A percentile compares a stretch with the other conserved stretches of the same genome.
Evolutionary conservation across 2,329 filamentous ascomycete species (phyloP).

Genomic region (Stagonosporopsis chrysanthemi): DNA sequence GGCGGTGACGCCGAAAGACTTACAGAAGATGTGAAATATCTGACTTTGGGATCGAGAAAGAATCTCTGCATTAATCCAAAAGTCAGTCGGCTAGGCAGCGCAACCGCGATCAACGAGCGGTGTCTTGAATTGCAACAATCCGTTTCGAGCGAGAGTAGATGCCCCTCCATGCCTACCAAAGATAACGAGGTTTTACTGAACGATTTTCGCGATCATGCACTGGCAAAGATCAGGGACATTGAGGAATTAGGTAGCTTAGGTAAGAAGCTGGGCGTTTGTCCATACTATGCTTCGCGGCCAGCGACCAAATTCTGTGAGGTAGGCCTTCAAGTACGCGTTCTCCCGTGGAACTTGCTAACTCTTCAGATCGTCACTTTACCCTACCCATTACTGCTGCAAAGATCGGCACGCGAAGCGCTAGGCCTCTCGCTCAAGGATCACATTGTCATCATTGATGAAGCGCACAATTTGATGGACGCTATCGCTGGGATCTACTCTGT

Average conservation of each 20-base stretch:
- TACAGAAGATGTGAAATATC: conserved; percentile 74
- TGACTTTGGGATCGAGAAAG: conserved; percentile 86
- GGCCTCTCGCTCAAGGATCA: conserved; percentile 86
- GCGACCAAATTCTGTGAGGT: conserved; percentile 82
- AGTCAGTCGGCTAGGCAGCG: conserved; percentile 72
- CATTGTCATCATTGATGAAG: conserved; percentile 95
- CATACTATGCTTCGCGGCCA: conserved; percentile 92
- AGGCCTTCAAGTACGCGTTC: neutral
- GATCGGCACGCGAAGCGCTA: conserved; percentile 84
- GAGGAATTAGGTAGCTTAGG: conserved; percentile 86
- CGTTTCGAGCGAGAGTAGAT: conserved; percentile 67
- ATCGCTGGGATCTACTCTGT: conserved; percentile 87
- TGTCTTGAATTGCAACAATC: conserved; percentile 90
- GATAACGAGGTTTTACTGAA: conserved; percentile 75
- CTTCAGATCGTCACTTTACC: conserved; percentile 82
- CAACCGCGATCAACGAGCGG: conserved; percentile 89
- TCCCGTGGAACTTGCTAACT: conserved; percentile 16
- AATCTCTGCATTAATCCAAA: conserved; percentile 88
- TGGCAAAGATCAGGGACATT: conserved; percentile 89
- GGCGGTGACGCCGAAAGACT: conserved; percentile 36
- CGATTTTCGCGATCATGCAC: conserved; percentile 82
- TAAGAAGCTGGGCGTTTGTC: conserved; percentile 80
- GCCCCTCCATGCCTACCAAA: conserved; percentile 78
- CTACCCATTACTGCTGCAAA: conserved; percentile 88
- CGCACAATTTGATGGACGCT: conserved; percentile 96